phyloP scores from a whole-genome alignment of 768 basidiomycete species.

The Strobilomyces echinocephalus region DNA sequence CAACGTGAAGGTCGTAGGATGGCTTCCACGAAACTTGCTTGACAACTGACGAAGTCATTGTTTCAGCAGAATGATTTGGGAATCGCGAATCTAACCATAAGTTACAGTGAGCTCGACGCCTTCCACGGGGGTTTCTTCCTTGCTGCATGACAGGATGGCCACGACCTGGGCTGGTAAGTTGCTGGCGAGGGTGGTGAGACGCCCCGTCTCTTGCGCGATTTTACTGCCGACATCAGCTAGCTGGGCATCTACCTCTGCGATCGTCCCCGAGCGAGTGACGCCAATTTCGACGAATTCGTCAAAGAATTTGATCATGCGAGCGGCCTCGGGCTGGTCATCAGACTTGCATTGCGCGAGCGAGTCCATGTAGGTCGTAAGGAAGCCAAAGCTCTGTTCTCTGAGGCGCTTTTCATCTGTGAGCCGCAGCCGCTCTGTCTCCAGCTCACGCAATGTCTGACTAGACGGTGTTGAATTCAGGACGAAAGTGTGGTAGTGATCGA shows the following conservation, averaged over 20 bases:
- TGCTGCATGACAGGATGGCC: slow-evolving; percentile 5
- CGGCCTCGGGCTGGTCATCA: slow-evolving; percentile 3
- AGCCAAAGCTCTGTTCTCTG: slow-evolving; percentile 18
- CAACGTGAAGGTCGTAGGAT: slow-evolving; percentile 16
- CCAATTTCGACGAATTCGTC: slow-evolving; percentile 24
- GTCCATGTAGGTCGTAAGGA: slow-evolving; percentile 26
- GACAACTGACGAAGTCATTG: slow-evolving; percentile 7
- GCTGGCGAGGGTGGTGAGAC: not conserved
- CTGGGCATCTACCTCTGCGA: slow-evolving; percentile 17
- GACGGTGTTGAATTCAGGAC: not conserved
- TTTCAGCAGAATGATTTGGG: not conserved
- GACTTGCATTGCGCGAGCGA: slow-evolving; percentile 24
- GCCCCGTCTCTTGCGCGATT: slow-evolving; percentile 13
- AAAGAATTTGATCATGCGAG: slow-evolving; percentile 18
- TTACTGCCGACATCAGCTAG: slow-evolving; percentile 3
- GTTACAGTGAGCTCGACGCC: slow-evolving; percentile 14
- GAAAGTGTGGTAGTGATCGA: slow-evolving; percentile 10
- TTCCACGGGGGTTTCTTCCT: slow-evolving; percentile 2
- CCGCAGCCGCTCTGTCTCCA: slow-evolving; percentile 9
- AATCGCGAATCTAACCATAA: slow-evolving; percentile 9
- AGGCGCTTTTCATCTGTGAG: slow-evolving; percentile 17
- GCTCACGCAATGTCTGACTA: slow-evolving; percentile 4
- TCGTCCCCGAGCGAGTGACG: slow-evolving; percentile 8
- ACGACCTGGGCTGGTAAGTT: slow-evolving; percentile 7
- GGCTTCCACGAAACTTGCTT: slow-evolving; percentile 17